phyloP scores from a whole-genome alignment of 2,329 filamentous ascomycete species.

The Exophiala dermatitidis region DNA sequence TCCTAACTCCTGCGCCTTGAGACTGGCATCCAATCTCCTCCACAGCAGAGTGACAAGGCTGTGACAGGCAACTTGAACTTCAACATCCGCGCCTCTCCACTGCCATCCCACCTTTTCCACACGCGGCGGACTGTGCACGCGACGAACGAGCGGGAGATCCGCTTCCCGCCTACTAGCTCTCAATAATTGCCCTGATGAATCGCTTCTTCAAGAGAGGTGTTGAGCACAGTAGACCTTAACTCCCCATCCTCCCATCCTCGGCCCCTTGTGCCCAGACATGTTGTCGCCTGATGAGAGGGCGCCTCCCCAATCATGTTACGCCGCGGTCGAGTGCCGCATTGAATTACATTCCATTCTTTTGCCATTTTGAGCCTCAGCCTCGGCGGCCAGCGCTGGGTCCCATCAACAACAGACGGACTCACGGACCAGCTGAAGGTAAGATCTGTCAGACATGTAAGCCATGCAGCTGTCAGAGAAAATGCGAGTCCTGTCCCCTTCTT shows the following conservation, averaged over 20 bases:
- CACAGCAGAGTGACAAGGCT: neutral
- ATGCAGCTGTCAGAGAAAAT: neutral
- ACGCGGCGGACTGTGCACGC: neutral
- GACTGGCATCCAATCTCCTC: neutral
- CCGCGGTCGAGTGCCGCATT: too few species aligned
- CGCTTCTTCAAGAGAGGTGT: too few species aligned
- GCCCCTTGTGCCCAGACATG: neutral
- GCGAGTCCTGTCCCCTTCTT: neutral
- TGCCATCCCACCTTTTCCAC: neutral
- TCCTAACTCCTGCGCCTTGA: neutral
- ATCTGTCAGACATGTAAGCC: neutral
- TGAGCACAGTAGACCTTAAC: too few species aligned
- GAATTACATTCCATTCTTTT: neutral
- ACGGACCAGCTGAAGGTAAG: neutral
- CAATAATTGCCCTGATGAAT: too few species aligned
- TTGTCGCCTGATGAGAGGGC: too few species aligned
- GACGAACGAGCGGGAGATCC: neutral
- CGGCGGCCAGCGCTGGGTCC: neutral
- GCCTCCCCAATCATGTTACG: too few species aligned
- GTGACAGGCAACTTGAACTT: neutral
- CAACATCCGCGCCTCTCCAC: neutral
- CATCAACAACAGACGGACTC: neutral
- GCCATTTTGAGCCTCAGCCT: conserved; percentile 2
- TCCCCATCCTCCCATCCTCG: neutral
- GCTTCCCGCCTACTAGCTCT: neutral